Base-by-base conservation (phyloP, 2,329 filamentous ascomycete genomes). In the Penicillium aurantiogriseum region DNA sequence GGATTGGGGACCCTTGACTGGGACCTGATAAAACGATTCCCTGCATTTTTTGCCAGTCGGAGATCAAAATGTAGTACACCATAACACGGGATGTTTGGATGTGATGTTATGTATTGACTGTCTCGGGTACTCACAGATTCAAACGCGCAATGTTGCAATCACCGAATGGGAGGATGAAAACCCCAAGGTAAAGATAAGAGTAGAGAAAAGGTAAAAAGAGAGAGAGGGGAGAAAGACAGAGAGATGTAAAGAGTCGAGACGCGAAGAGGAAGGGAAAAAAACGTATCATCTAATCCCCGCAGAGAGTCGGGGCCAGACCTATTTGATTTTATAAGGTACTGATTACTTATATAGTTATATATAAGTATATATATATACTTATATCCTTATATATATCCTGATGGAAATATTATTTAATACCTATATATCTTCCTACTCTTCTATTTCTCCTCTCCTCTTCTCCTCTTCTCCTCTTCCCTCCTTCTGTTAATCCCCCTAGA, bases 71-170 rank as follows among this genome's bases (percentile, higher is more conserved):
- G 25, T 27, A 44, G 23, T n/a, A n/a, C 11, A 33, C 17, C 8
- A 13, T 27, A 27, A 27, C 23, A 27, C 42, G 25, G 42, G 42
- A 44, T 44, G 23, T 25, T 43, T 5, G 27, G 42, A 15, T 31
- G 29, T 31, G 27, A 42, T 42, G 21, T 23, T 9, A 17, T 25
- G 23, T 17, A 25, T 25, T 42, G 40, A 43, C 25, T 27, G 17
- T 44, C 42, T 44, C 42, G 42, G 42, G 50, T 56, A 52, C 62
- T 39, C 47, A 50, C 47, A 9, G 47, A 21, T 38, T 33, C 45
- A 47, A 35, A 33, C 44, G 13, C 27, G 44, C 11, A 27, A 46
- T 17, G 27, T 47, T 47, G 44, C n/a, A 31, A 13, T 33, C 11
- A 33, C 31, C 31, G 31, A 33, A 33, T 29, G 9, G 9, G 27